Base-by-base conservation (phyloP, 495 filamentous ascomycete species). In the Talaromyces borbonicus region DNA sequence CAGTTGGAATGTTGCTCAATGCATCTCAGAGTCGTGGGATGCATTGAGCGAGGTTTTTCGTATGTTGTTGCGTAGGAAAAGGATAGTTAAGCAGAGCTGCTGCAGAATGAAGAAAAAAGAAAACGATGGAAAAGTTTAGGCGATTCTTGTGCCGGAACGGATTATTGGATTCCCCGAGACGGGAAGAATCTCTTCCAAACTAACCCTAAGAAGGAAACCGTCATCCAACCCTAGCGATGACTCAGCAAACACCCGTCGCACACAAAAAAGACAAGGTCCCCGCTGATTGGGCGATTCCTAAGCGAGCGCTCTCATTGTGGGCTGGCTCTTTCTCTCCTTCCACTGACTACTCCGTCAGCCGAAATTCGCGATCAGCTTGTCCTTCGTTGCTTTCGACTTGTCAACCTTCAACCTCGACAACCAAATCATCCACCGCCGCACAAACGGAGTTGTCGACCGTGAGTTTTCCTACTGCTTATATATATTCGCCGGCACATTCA, bases 371-470 rank as follows among this genome's bases (percentile, higher is more conserved):
- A 55, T 53, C 44, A 39, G 39, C 26, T 41, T 46, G 12, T 56
- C 52, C 54, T 56, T 58, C 51, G 54, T 58, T 52, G 58, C 58
- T 55, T 57, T 61, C 56, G 62, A 68, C 60, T 38, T 63, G 61
- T 57, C 58, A 60, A 62, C 65, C 63, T 55, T 58, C 20, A 18
- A 35, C 25, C 65, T 68, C 67, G 63, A 70, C 67, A 71, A 65
- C 63, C n/a, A 57, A 60, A 61, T 56, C n/a, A 37, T 53, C 57
- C 18, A 62, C 59, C 61, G 56, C 56, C 64, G 60, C 57, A 57
- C 53, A 52, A 56, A 57, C 56, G 58, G 63, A 61, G 62, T 63
- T 61, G 64, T 69, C 63, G 66, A 65, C 66, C 65, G 67, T 71
- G 66, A 72, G 68, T 69, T 18, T 35, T 41, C 22, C 20, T 29